Conservation (phyloP, 371 early-diverging fungal genomes). For the Apophysomyces ossiformis region DNA sequence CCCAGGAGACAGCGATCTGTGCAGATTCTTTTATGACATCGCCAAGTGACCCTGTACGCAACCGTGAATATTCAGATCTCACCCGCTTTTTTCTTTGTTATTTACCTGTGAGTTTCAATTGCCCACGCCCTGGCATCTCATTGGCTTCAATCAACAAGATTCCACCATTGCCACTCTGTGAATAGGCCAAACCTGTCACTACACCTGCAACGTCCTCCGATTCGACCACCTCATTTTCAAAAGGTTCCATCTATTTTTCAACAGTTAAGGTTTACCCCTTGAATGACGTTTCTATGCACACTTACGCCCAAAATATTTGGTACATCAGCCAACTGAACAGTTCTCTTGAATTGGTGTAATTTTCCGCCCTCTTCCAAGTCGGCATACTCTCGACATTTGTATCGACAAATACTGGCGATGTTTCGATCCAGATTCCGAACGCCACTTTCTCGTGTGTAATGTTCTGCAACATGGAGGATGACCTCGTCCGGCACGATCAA, state of each 20-base stretch:
- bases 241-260: conserved; percentile 48
- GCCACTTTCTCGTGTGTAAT: conserved; percentile 83
- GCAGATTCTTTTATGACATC: conserved; percentile 91
- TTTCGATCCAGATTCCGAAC: conserved; percentile 79
- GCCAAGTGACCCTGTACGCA: conserved; percentile 69
- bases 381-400: conserved; percentile 73
- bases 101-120: conserved; percentile 69
- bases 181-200: conserved; percentile 84
- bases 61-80: not conserved
- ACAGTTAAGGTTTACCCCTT: not conserved
- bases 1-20: conserved; percentile 80
- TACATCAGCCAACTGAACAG: conserved; percentile 42
- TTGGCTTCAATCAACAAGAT: conserved; percentile 82
- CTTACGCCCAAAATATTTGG: conserved; percentile 66
- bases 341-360: conserved; percentile 18
- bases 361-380: conserved; percentile 37
- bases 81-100: too few relatives aligned
- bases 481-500: conserved; percentile 55
- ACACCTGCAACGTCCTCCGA: conserved; percentile 70
- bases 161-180: conserved; percentile 77
- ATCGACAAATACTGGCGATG: conserved; percentile 71
- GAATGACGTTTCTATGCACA: not conserved
- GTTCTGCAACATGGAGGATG: conserved; percentile 62
- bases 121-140: conserved; percentile 76
- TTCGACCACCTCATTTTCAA: conserved; percentile 69